These are phyloP conservation scores for Chytriomyces hyalinus DNA, from an alignment of 192 early-diverging fungal genomes.

Conservation along the genomic window DNA sequence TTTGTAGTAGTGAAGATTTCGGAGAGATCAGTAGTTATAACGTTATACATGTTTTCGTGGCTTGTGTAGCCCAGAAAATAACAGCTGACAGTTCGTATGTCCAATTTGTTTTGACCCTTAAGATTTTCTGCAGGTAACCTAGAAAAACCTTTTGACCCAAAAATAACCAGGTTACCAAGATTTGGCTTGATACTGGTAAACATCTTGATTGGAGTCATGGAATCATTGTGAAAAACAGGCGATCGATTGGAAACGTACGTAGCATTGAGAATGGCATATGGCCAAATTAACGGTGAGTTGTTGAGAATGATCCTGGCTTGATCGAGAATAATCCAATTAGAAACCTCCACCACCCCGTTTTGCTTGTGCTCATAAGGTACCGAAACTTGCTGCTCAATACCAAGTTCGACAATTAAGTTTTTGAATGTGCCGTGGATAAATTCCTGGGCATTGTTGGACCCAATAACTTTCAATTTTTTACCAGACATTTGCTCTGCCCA, in stretches of 20 bases:
- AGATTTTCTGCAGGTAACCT: neutral
- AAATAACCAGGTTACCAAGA: conserved; percentile 3
- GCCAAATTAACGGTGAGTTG: neutral
- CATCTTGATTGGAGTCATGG: neutral
- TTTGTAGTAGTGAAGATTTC: no score
- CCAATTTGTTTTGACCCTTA: neutral
- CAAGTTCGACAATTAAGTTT: neutral
- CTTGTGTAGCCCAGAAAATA: neutral
- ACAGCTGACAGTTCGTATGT: neutral
- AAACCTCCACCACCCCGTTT: neutral
- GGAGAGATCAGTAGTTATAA: no score
- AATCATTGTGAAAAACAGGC: neutral
- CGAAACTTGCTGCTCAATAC: neutral
- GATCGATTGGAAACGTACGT: neutral
- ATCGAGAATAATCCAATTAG: neutral
- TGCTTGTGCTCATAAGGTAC: conserved; percentile 1
- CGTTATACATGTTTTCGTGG: no score
- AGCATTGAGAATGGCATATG: neutral
- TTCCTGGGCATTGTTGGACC: neutral
- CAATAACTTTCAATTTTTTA: conserved; percentile 8
- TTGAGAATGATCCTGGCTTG: neutral
- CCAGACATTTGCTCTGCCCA: neutral
- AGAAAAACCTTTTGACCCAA: conserved; percentile 1
- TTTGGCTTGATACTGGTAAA: neutral
- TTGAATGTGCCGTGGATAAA: neutral